Evolutionary conservation across 177 flowering plant genomes (phyloP).

Genomic region (Vitis hybrid): DNA sequence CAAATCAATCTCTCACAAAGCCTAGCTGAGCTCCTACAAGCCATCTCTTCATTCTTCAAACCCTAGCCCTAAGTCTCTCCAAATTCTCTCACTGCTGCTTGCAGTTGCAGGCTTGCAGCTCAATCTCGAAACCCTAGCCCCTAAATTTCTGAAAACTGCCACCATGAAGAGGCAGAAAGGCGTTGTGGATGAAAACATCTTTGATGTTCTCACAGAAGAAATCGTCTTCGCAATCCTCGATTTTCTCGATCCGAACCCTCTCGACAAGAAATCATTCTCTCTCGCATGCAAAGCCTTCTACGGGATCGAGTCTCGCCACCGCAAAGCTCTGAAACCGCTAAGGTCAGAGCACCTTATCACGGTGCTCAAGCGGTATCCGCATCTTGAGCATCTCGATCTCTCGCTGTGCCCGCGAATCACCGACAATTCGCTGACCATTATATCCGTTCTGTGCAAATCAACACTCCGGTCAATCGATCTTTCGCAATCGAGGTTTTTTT

Average conservation of each 20-base stretch:
- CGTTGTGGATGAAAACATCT: constrained; percentile 18
- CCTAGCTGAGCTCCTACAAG: not conserved
- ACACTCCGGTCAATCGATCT: constrained; percentile 53
- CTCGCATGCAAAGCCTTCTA: constrained; percentile 58
- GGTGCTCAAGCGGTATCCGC: constrained; percentile 49
- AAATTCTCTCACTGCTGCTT: not conserved
- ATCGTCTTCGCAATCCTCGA: constrained; percentile 64
- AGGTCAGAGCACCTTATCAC: constrained; percentile 51
- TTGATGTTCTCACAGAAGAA: constrained; percentile 64
- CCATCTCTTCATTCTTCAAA: not conserved
- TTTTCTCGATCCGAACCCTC: constrained; percentile 41
- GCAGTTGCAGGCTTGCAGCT: not conserved
- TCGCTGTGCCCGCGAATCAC: constrained; percentile 62
- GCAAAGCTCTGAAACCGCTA: constrained; percentile 58
- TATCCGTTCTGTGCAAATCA: constrained; percentile 28
- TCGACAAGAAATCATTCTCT: constrained; percentile 70
- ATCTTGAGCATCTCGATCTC: constrained; percentile 48
- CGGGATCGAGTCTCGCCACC: constrained; percentile 59
- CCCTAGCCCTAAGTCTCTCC: not conserved
- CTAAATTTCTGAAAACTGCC: not conserved
- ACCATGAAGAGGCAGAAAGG: constrained; percentile 39
- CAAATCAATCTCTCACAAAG: constrained; percentile 1
- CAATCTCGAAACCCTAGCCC: not conserved
- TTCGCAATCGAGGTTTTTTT: constrained; percentile 59
- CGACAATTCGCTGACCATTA: constrained; percentile 37